Evolutionary conservation across 2,329 filamentous ascomycete species (phyloP), one percentile per base, ranked within the genome.

Genomic region (Fusarium beomiforme): DNA sequence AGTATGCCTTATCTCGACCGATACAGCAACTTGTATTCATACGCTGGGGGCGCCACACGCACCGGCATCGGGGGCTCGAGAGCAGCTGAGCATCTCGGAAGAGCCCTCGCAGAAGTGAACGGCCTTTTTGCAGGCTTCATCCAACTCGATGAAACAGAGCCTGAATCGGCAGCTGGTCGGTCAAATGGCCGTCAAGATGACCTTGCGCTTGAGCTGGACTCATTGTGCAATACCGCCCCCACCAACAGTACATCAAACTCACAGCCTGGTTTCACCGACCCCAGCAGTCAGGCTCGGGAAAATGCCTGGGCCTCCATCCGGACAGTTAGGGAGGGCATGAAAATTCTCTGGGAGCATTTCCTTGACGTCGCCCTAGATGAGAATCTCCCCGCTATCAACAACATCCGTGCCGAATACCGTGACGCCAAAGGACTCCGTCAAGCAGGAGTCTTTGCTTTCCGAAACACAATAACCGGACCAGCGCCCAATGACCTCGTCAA

Each of bases 371-470:
- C 59, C 13, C 31, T 13, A 6, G 23, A 21, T 8, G 26, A 68
- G 6, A 16, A 69, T 16, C 8, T 33, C 0, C 34, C 49, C 0
- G n/a, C 29, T 8, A 39, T 75, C 31, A 59, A 71, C 10, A 36
- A 39, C 2, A 64, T 75, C 1, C 54, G 59, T 1, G 9, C 34
- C 4, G 17, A 37, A 0, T 76, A 73, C 6, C 12, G 42, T 1
- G 50, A 69, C 11, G 44, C 71, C 3, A 64, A 36, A 16, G 69
- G 70, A 2, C 53, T 75, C 3, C 67, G 67, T 1, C 53, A 69
- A 4, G 46, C 71, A 1, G 75, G 73, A 1, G 69, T 67, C 0
- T 64, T 72, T 6, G 67, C 74, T 2, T 72, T 75, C 1, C 73
- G 73, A 6, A 64, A 70, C 21, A 72, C 59, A 4, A 3, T 76